Evolutionary conservation across 2,329 filamentous ascomycete species (phyloP).

Genomic region (Aspergillus sergii): DNA sequence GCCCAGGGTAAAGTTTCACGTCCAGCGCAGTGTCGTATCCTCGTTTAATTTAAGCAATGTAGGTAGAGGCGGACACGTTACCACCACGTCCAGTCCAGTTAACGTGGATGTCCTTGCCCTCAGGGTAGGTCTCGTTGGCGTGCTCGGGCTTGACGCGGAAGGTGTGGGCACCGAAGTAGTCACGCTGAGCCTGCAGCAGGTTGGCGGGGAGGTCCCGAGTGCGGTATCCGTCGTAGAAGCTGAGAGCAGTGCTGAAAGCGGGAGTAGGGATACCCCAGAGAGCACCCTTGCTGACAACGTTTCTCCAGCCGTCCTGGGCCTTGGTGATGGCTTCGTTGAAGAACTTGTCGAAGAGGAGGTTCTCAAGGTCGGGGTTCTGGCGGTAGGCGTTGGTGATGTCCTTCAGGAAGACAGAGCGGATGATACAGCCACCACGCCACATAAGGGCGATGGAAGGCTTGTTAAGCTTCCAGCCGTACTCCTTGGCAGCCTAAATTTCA

Average conservation of each 20-base stretch:
- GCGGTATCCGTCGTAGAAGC: constrained; percentile 98
- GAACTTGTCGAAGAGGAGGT: constrained; percentile 98
- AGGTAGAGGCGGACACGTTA: constrained; percentile 95
- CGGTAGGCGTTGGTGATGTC: constrained; percentile 98
- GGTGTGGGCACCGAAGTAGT: constrained; percentile 97
- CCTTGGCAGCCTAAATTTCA: constrained; percentile 74
- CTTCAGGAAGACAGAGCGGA: constrained; percentile 99
- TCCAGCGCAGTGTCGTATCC: constrained; percentile 29
- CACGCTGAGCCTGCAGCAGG: constrained; percentile 96
- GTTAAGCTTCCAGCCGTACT: constrained; percentile 98
- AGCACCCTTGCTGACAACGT: constrained; percentile 87
- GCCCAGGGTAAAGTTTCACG: constrained; percentile 24
- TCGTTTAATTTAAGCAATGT: constrained; percentile 74
- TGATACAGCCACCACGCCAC: constrained; percentile 99
- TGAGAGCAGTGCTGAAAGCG: constrained; percentile 93
- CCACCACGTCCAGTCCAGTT: constrained; percentile 99
- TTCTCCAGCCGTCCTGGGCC: constrained; percentile 89
- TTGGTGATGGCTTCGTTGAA: constrained; percentile 99
- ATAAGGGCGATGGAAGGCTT: constrained; percentile 99
- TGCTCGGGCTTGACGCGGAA: constrained; percentile 83
- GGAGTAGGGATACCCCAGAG: constrained; percentile 94
- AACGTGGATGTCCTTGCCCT: constrained; percentile 90
- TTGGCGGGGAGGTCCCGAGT: constrained; percentile 97
- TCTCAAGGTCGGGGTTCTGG: constrained; percentile 90
- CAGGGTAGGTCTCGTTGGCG: constrained; percentile 77